Evolutionary conservation across 2,329 filamentous ascomycete genomes (phyloP), one percentile per base, ranked within the genome.

Genomic region (Colletotrichum endophyticum): DNA sequence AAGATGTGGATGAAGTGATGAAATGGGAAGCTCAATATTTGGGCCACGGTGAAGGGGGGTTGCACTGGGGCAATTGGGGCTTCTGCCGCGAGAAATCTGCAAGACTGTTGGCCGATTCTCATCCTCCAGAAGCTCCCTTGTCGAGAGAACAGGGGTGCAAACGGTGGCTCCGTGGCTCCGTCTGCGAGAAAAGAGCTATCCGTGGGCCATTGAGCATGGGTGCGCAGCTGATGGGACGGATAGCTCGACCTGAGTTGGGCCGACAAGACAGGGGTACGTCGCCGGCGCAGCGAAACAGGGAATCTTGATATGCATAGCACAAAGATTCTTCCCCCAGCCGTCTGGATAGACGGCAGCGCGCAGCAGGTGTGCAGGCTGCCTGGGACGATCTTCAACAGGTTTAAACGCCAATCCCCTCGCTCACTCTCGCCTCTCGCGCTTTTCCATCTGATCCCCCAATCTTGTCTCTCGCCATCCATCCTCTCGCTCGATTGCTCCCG

Each of bases 381-480:
- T 73, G 57, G 71, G 66, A 77, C 63, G 59, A 77, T 75, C 75
- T 74, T 76, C 70, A 70, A 76, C 66, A 70, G 74, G 74, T 76
- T 76, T 76, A 76, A 76, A 76, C 74, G 74, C 75, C 72, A 71
- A 75, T 77, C 66, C 56, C 72, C 63, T 77, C 63, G 72, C 72
- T 70, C 72, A 22, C 25, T 34, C 44, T 39, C 49, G 59, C 16
- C 32, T 70, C 25, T 62, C 15, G 62, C 62, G 15, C 62, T 32
- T 32, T 28, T 68, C 44, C 62, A 27, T 73, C 69, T 44, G 62
- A 73, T 72, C 62, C 32, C 61, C 62, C 62, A 44, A 44, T 75
- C 71, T 62, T 62, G 59, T 75, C 71, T 75, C 71, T 73, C 66
- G 61, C 66, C 74, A 57, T 70, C 66, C 74, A 44, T 70, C 57